Conservation (phyloP, 2,329 filamentous ascomycete species). For the Tolypocladium amazonense region DNA sequence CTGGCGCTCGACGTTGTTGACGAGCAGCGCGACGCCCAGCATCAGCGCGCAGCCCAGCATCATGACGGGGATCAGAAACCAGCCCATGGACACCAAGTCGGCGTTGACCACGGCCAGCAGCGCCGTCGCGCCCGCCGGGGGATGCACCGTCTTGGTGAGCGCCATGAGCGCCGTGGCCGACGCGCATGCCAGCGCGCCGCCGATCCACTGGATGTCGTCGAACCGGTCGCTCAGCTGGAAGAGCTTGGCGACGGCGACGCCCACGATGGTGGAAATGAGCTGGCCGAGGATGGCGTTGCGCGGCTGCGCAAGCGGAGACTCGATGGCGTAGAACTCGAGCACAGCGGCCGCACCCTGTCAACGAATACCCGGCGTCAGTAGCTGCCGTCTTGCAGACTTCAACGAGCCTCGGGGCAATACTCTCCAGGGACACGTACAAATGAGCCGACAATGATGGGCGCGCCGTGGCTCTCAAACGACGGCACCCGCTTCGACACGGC, state of each 20-base stretch:
- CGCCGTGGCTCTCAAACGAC: conserved; percentile 38
- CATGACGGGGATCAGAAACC: conserved; percentile 56
- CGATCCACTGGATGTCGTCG: conserved; percentile 49
- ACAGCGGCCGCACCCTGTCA: conserved; percentile 62
- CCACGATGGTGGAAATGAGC: conserved; percentile 48
- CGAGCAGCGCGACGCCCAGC: conserved; percentile 47
- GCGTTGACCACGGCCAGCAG: conserved; percentile 54
- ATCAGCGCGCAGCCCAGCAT: conserved; percentile 51
- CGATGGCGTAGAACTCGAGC: conserved; percentile 62
- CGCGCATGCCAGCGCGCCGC: conserved; percentile 55
- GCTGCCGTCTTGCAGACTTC: not conserved
- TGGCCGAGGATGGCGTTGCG: conserved; percentile 61
- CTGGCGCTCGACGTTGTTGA: conserved; percentile 59
- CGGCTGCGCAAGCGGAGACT: conserved; percentile 63
- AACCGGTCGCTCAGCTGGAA: conserved; percentile 42
- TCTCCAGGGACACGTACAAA: conserved; percentile 42
- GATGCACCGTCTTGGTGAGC: conserved; percentile 61
- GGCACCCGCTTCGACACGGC: conserved; percentile 43
- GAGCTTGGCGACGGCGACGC: conserved; percentile 53
- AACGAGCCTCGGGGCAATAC: not conserved
- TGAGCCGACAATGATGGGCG: conserved; percentile 55
- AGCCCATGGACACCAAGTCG: conserved; percentile 47
- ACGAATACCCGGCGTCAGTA: not conserved
- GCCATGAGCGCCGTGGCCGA: conserved; percentile 54
- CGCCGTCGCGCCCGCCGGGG: conserved; percentile 65